Evolutionary conservation across 202 grass and related monocot genomes (phyloP).

Genomic region (Digitaria exilis): DNA sequence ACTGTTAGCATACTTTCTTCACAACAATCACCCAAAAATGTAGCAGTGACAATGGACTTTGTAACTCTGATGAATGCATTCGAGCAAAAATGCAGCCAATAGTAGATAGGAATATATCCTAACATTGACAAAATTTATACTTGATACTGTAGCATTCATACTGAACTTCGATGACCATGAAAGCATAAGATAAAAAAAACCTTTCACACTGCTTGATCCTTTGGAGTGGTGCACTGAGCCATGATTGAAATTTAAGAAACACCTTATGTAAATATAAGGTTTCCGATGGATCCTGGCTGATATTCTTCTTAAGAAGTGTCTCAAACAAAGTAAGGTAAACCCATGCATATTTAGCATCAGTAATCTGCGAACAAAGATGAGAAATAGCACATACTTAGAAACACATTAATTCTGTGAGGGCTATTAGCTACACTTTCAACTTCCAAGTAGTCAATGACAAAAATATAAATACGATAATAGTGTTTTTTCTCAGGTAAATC

Average conservation of each 20-base stretch:
- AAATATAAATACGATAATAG: neutral
- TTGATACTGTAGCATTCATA: neutral
- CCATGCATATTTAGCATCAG: constrained; percentile 76
- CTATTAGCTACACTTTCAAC: neutral
- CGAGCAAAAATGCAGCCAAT: neutral
- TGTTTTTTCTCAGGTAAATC: constrained; percentile 1
- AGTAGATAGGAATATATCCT: constrained; percentile 6
- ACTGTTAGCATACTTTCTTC: neutral
- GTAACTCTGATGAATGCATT: neutral
- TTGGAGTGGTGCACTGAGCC: constrained; percentile 55
- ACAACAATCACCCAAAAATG: neutral
- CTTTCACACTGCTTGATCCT: constrained; percentile 63
- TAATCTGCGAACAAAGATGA: constrained; percentile 48
- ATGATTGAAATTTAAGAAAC: constrained; percentile 68
- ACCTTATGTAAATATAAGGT: constrained; percentile 52
- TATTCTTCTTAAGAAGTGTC: constrained; percentile 54
- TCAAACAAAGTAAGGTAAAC: constrained; percentile 53
- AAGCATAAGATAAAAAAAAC: constrained; percentile 31
- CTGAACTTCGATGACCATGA: constrained; percentile 5
- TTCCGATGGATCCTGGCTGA: constrained; percentile 58
- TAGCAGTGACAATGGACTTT: neutral
- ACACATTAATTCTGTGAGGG: neutral
- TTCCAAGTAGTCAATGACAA: neutral
- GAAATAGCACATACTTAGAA: neutral
- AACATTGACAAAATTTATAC: neutral